These are phyloP conservation scores for Neurospora sp. DNA, from an alignment of 495 filamentous ascomycete genomes.

Conservation along the genomic window DNA sequence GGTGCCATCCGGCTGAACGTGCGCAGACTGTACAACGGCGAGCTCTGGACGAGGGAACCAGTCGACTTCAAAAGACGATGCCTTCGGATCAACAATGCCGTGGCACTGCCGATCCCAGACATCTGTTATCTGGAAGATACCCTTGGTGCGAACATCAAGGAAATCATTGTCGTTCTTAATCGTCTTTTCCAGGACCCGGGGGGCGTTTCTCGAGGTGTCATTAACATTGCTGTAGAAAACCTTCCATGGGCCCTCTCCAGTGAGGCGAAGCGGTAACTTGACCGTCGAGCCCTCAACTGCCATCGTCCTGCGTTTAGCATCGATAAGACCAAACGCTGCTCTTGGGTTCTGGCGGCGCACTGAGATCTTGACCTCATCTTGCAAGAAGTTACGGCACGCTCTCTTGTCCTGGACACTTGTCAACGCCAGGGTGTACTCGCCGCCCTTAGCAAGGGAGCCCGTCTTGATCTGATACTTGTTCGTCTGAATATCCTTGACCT, in stretches of 20 bases:
- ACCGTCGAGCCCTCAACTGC: constrained; percentile 67
- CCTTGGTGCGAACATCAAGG: constrained; percentile 53
- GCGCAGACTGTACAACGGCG: constrained; percentile 50
- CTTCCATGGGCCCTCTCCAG: constrained; percentile 73
- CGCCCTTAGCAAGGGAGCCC: constrained; percentile 60
- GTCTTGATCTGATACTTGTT: constrained; percentile 61
- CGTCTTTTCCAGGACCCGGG: constrained; percentile 16
- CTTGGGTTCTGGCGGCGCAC: constrained; percentile 81
- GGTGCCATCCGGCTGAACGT: constrained; percentile 34
- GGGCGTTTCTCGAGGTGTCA: constrained; percentile 20
- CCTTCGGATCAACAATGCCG: constrained; percentile 61
- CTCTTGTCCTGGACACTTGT: constrained; percentile 76
- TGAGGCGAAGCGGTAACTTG: constrained; percentile 70
- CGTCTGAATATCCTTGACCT: constrained; percentile 50
- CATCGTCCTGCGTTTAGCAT: constrained; percentile 59
- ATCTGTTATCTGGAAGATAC: constrained; percentile 67
- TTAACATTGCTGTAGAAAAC: constrained; percentile 62
- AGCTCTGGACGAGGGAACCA: constrained; percentile 79
- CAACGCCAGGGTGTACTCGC: constrained; percentile 77
- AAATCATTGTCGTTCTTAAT: constrained; percentile 58
- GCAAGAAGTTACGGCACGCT: constrained; percentile 73
- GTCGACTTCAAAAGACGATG: constrained; percentile 64
- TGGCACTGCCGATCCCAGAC: constrained; percentile 71
- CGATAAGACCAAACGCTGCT: constrained; percentile 71
- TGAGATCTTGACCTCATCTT: constrained; percentile 69